phyloP scores from a whole-genome alignment of 345 rosid genomes.

The Sisymbrium irio region DNA sequence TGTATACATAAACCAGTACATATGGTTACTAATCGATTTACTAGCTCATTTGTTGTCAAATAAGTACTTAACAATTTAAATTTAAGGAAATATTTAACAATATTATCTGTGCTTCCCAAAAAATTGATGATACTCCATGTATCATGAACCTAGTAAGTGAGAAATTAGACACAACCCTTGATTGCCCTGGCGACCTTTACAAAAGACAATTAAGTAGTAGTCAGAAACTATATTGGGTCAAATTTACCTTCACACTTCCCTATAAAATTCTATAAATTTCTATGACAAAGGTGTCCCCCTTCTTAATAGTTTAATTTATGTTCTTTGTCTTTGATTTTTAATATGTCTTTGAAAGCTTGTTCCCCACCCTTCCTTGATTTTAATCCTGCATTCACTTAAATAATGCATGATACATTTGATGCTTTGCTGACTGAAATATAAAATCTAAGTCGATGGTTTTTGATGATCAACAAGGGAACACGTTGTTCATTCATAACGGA shows the following conservation, averaged over 20 bases:
- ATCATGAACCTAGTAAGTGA: neutral
- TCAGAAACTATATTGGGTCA: conserved; percentile 26
- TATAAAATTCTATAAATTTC: conserved; percentile 27
- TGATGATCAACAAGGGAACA: neutral
- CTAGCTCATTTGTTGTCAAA: neutral
- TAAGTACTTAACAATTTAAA: neutral
- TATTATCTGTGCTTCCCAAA: neutral
- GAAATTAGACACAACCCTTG: conserved; percentile 18
- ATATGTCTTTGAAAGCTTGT: conserved; percentile 32
- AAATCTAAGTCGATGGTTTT: neutral
- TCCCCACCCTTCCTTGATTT: conserved; percentile 1
- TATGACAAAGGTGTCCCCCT: conserved; percentile 33
- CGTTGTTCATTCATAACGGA: neutral
- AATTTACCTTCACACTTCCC: conserved; percentile 25
- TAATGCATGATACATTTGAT: too few species aligned
- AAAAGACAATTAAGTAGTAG: neutral
- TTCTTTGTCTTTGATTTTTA: conserved; percentile 19
- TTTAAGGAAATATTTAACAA: neutral
- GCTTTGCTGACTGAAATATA: neutral
- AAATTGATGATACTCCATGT: neutral
- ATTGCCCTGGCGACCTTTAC: conserved; percentile 4
- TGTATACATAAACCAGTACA: neutral
- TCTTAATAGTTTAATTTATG: conserved; percentile 26
- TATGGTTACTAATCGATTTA: neutral
- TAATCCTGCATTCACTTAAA: neutral